Conservation (phyloP, 78 protist species). For the Dictyostelium intermedium region DNA sequence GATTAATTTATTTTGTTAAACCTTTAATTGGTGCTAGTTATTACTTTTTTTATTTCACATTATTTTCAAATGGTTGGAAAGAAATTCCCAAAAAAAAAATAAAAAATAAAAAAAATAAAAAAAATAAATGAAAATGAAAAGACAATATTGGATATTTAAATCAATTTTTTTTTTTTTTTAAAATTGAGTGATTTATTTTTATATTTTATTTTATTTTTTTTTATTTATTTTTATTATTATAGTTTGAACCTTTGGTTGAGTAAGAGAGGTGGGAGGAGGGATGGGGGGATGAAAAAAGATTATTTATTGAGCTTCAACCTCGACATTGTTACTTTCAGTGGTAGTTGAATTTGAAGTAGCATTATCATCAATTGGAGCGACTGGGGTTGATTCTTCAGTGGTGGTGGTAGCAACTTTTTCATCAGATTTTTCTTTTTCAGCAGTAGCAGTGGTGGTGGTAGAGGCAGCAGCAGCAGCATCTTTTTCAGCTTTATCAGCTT, state of each 20-base stretch:
- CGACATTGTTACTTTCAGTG: not conserved
- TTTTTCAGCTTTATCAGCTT: not conserved
- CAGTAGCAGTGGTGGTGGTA: not conserved
- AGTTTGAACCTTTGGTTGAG: not conserved
- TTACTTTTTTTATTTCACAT: no score
- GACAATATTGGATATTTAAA: no score
- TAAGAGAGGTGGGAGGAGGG: not conserved
- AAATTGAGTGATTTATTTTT: no score
- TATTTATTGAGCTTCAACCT: slow-evolving; percentile 46
- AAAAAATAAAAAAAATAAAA: no score
- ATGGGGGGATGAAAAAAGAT: not conserved
- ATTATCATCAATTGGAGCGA: not conserved
- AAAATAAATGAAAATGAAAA: no score
- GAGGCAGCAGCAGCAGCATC: not conserved
- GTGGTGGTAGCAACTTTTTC: not conserved
- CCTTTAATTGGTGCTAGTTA: no score
- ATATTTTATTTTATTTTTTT: no score
- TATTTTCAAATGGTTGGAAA: no score
- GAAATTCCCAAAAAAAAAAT: no score
- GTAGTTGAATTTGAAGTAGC: not conserved
- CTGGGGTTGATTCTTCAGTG: not conserved
- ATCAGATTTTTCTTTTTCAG: not conserved
- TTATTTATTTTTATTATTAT: not conserved
- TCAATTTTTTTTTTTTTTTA: no score
- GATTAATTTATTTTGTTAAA: no score